Evolutionary conservation across 2,329 filamentous ascomycete genomes (phyloP).

Genomic region (Aquanectria penicillioides): DNA sequence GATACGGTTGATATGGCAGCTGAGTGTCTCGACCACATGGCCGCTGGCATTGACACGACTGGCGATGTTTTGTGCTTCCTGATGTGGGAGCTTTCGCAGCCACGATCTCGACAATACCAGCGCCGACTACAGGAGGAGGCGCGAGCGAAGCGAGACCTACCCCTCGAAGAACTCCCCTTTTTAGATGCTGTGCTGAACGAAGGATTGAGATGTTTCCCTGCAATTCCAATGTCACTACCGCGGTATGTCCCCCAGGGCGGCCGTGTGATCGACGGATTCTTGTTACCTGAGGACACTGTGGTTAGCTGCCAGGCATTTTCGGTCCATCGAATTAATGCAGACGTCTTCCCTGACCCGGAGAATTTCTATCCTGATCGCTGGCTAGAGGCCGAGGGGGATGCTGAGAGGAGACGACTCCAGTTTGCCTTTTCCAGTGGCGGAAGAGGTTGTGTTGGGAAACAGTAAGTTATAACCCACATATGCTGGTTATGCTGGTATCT

Average conservation of each 20-base stretch:
- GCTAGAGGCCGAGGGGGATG: constrained; percentile 78
- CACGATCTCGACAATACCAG: constrained; percentile 62
- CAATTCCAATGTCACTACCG: constrained; percentile 75
- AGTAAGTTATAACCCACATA: constrained; percentile 64
- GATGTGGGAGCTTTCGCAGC: constrained; percentile 76
- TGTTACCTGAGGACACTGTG: constrained; percentile 62
- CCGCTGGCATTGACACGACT: constrained; percentile 77
- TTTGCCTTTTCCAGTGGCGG: constrained; percentile 75
- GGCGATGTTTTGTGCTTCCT: constrained; percentile 76
- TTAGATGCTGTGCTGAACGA: constrained; percentile 73
- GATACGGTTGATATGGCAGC: constrained; percentile 67
- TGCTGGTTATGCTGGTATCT: not conserved
- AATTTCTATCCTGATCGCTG: constrained; percentile 84
- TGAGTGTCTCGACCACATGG: constrained; percentile 78
- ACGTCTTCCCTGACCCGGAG: constrained; percentile 83
- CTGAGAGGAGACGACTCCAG: constrained; percentile 71
- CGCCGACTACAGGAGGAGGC: constrained; percentile 64
- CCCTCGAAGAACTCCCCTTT: constrained; percentile 63
- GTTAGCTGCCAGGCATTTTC: constrained; percentile 72
- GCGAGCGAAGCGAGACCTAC: constrained; percentile 47
- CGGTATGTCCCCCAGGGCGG: constrained; percentile 66
- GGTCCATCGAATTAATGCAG: constrained; percentile 65
- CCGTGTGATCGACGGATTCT: constrained; percentile 64
- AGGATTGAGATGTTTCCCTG: constrained; percentile 69
- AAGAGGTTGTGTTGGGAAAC: constrained; percentile 72